Evolutionary conservation across 2,329 filamentous ascomycete genomes (phyloP).

Genomic region (Rhinocladiella mackenziei): DNA sequence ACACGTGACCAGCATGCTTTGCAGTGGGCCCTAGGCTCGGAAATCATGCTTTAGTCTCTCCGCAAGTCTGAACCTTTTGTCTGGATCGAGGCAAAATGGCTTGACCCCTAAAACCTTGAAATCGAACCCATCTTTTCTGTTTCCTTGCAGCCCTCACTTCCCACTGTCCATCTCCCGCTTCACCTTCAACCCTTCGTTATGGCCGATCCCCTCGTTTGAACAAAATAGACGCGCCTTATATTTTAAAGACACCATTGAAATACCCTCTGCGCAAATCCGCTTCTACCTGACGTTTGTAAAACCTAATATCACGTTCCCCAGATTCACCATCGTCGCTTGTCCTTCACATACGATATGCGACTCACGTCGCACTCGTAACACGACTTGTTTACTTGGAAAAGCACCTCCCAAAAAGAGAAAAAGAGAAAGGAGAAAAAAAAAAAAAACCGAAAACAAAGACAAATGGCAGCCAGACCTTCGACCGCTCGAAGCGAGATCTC

Average conservation of each 20-base stretch:
- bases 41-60: too few species aligned
- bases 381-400: slow-evolving; percentile 5
- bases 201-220: slow-evolving; percentile 12
- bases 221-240: too few species aligned
- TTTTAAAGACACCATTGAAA: slow-evolving; percentile 3
- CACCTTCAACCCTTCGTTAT: slow-evolving; percentile 9
- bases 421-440: too few species aligned
- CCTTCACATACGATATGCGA: slow-evolving; percentile 17
- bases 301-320: slow-evolving; percentile 3
- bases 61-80: too few species aligned
- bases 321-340: slow-evolving; percentile 13
- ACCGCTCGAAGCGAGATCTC: slow-evolving; percentile 31
- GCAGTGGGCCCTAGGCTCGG: too few species aligned
- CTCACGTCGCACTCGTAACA: slow-evolving; percentile 23
- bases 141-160: slow-evolving; percentile 15
- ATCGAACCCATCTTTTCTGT: neutral
- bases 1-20: too few species aligned
- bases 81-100: too few species aligned
- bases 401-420: too few species aligned
- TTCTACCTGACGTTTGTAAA: slow-evolving; percentile 2
- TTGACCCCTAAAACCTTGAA: neutral
- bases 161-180: slow-evolving; percentile 3
- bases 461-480: slow-evolving; percentile 26
- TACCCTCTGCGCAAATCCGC: neutral
- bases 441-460: neutral